Percentiles rank a stretch among this genome's conserved stretches.
Evolutionary conservation across 2,329 filamentous ascomycete genomes (phyloP).

Genomic region (Talaromyces sp.): DNA sequence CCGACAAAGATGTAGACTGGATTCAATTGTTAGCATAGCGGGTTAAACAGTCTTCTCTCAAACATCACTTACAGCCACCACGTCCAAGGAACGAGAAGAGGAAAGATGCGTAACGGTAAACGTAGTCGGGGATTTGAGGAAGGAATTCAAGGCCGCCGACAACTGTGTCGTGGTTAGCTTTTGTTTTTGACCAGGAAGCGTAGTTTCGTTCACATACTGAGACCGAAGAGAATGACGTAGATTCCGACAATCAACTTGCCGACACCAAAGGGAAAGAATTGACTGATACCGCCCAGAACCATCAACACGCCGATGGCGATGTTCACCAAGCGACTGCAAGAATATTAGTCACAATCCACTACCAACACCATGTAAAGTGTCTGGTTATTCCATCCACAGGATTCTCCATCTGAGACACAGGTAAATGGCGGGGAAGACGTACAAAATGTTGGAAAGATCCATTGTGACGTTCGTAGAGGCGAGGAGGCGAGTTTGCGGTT

Average conservation of each 20-base stretch:
- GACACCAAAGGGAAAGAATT: conserved; percentile 40
- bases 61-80: conserved; percentile 73
- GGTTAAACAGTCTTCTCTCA: conserved; percentile 2
- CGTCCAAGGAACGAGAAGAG: conserved; percentile 96
- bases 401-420: not conserved
- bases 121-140: conserved; percentile 76
- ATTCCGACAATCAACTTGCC: conserved; percentile 71
- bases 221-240: conserved; percentile 88
- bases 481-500: not conserved
- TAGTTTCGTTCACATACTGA: conserved; percentile 52
- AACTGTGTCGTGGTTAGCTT: conserved; percentile 37
- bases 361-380: not conserved
- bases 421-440: conserved; percentile 40
- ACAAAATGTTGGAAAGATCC: conserved; percentile 94
- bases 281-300: conserved; percentile 68
- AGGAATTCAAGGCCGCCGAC: conserved; percentile 78
- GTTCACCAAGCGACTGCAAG: conserved; percentile 82
- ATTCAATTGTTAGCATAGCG: not conserved
- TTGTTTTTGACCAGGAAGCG: not conserved
- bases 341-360: conserved; percentile 22
- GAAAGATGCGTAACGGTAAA: conserved; percentile 92
- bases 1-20: conserved; percentile 95
- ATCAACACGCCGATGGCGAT: conserved; percentile 81
- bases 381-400: not conserved
- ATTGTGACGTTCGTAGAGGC: conserved; percentile 47